A percentile compares a stretch with the other conserved stretches of the same genome.
Conservation (phyloP, 768 basidiomycete species). For the Pleurotus tuoliensis region DNA sequence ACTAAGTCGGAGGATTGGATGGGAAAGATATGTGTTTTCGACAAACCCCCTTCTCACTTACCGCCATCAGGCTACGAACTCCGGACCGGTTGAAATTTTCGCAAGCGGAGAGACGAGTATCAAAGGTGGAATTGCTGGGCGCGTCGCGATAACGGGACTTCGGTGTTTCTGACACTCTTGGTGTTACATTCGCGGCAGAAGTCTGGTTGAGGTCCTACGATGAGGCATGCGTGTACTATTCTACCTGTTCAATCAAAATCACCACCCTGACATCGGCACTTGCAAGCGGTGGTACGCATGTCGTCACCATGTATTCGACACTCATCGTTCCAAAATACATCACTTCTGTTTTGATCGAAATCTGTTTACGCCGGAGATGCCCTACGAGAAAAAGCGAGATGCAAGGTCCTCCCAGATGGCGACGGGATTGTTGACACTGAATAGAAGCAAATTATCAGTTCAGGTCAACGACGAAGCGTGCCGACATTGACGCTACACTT, state of each 20-base stretch:
- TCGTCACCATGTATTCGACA: no score
- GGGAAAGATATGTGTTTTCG: not conserved
- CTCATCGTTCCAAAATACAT: no score
- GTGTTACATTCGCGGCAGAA: no score
- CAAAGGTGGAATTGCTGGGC: not conserved
- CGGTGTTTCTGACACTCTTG: no score
- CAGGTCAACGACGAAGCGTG: not conserved
- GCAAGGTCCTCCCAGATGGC: constrained; percentile 51
- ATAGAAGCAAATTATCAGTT: constrained; percentile 3
- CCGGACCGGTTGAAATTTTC: not conserved
- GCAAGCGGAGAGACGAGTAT: not conserved
- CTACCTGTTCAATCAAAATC: no score
- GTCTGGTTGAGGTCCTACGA: not conserved
- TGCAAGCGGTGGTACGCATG: no score
- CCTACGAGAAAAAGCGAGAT: constrained; percentile 18
- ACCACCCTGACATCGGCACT: no score
- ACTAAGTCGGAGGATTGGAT: no score
- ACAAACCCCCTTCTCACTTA: no score
- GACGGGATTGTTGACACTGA: constrained; percentile 52
- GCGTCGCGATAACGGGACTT: not conserved
- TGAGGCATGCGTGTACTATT: not conserved
- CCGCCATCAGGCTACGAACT: no score
- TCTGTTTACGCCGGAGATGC: not conserved
- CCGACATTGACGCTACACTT: constrained; percentile 18
- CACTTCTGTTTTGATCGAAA: no score